These are phyloP conservation scores for Russula brevipes DNA, from an alignment of 768 basidiomycete species.

Conservation along the genomic window DNA sequence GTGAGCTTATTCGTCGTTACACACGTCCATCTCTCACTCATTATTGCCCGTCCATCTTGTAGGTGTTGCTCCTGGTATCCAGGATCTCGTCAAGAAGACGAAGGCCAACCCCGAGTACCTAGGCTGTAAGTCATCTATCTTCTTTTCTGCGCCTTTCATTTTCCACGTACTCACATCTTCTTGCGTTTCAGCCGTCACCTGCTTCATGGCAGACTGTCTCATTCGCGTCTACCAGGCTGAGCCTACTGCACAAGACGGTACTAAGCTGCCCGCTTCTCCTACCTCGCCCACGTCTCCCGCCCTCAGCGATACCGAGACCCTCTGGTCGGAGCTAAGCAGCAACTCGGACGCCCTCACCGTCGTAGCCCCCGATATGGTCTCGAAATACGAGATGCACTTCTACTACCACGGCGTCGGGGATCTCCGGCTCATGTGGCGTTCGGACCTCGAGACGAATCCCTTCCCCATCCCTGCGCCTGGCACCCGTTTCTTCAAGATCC, in stretches of 20 bases:
- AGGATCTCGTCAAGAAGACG: conserved; percentile 24
- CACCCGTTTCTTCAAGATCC: conserved; percentile 27
- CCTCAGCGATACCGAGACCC: conserved; percentile 18
- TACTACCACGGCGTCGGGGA: conserved; percentile 27
- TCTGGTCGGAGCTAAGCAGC: conserved; percentile 7
- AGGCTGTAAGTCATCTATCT: conserved; percentile 24
- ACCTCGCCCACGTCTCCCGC: conserved; percentile 17
- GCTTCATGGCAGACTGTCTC: conserved; percentile 31
- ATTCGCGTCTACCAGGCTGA: conserved; percentile 4
- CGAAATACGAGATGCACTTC: conserved; percentile 28
- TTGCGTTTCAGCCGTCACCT: conserved; percentile 29
- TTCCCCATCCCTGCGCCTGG: conserved; percentile 28
- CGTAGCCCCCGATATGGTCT: conserved; percentile 25
- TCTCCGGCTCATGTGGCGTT: conserved; percentile 33
- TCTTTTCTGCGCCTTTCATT: conserved; percentile 28
- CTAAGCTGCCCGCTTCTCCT: neutral
- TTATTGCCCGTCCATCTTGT: conserved; percentile 26
- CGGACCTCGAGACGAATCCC: conserved; percentile 29
- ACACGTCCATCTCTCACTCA: conserved; percentile 24
- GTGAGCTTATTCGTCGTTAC: conserved; percentile 25
- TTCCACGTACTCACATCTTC: conserved; percentile 25
- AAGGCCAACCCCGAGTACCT: conserved; percentile 27
- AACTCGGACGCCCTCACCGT: conserved; percentile 20
- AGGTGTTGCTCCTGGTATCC: conserved; percentile 25
- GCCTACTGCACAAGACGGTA: conserved; percentile 15